These are phyloP conservation scores for Catunica adiposa DNA, from an alignment of 2,329 filamentous ascomycete genomes.

Conservation along the genomic window DNA sequence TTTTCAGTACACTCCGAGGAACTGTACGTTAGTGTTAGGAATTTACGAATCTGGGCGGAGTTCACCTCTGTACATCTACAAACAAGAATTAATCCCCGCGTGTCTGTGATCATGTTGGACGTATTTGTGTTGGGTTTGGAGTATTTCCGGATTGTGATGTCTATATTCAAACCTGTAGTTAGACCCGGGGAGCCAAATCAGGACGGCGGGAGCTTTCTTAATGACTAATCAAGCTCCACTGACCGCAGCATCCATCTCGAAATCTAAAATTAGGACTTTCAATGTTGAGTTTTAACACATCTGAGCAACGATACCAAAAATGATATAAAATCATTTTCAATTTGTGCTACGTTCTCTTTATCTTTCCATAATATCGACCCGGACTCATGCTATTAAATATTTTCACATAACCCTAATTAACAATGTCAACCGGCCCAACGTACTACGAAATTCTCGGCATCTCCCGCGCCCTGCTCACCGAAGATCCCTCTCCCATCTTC, in stretches of 20 bases:
- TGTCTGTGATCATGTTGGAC: background rate
- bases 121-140: no score
- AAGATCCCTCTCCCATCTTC: conserved; percentile 31
- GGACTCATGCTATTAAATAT: background rate
- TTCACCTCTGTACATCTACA: background rate
- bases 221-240: background rate
- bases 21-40: conserved; percentile 13
- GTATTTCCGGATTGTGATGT: no score
- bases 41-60: conserved; percentile 2
- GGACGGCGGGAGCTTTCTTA: no score
- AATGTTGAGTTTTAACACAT: no score
- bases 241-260: background rate
- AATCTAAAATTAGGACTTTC: no score
- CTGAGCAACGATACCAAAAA: no score
- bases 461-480: conserved; percentile 30
- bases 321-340: no score
- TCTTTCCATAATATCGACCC: no score
- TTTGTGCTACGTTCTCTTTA: no score
- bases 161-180: no score
- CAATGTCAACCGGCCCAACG: conserved; percentile 23
- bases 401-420: background rate
- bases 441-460: conserved; percentile 47
- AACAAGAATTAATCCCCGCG: background rate
- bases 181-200: no score
- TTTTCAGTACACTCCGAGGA: conserved; percentile 9